phyloP scores from a whole-genome alignment of 2,329 filamentous ascomycete species.

The Verticillium klebahnii region DNA sequence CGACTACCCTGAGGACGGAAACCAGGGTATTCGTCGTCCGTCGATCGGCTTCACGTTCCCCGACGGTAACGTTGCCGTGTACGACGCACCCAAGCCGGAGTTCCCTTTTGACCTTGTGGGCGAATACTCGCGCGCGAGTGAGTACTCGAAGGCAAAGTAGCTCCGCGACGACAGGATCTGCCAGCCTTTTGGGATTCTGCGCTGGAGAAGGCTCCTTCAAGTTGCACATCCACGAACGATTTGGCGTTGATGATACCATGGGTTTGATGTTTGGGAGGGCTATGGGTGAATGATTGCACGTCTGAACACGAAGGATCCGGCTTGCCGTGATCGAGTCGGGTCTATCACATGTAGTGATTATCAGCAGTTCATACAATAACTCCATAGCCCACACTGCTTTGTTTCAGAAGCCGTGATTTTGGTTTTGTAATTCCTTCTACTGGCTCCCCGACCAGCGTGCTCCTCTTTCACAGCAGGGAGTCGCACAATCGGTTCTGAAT shows the following conservation, averaged over 20 bases:
- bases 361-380: background rate
- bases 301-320: constrained; percentile 27
- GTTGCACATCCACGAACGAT: background rate
- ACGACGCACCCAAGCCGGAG: background rate
- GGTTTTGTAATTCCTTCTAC: too few species aligned
- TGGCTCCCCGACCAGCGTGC: too few species aligned
- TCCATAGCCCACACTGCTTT: background rate
- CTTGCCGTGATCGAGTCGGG: background rate
- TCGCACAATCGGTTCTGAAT: too few species aligned
- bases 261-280: background rate
- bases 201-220: too few species aligned
- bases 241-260: background rate
- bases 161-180: background rate
- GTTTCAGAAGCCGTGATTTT: too few species aligned
- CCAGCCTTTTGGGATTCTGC: background rate
- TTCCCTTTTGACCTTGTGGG: background rate
- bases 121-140: background rate
- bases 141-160: background rate
- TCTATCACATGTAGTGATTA: background rate
- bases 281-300: constrained; percentile 49
- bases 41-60: background rate
- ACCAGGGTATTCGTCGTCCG: background rate
- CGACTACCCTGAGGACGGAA: background rate
- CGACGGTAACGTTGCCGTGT: background rate
- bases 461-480: too few species aligned